Conservation (phyloP, 495 filamentous ascomycete genomes). For the Penicillium waksmanii region DNA sequence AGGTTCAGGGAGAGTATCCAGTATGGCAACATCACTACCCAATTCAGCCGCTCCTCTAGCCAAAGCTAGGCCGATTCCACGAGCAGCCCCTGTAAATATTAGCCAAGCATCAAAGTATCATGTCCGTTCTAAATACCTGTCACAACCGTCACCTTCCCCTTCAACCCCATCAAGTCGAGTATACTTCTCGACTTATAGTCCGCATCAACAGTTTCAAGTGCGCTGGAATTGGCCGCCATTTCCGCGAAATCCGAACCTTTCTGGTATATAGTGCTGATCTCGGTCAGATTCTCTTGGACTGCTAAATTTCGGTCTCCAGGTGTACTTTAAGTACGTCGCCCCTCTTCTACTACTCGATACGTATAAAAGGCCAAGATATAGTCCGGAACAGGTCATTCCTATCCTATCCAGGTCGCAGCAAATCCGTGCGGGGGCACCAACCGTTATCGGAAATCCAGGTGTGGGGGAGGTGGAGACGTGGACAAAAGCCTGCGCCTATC, state of each 20-base stretch:
- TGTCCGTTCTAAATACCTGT: neutral
- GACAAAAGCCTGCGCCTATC: neutral
- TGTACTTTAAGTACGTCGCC: too few relatives aligned
- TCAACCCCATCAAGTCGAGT: neutral
- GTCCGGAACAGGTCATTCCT: too few relatives aligned
- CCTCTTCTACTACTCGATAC: too few relatives aligned
- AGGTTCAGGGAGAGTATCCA: neutral
- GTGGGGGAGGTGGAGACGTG: neutral
- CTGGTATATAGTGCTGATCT: too few relatives aligned
- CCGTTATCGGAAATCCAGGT: neutral
- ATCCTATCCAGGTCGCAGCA: too few relatives aligned
- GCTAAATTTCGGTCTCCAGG: too few relatives aligned
- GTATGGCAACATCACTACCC: slow-evolving; percentile 45
- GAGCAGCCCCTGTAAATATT: neutral
- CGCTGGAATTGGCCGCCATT: neutral
- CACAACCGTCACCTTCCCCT: neutral
- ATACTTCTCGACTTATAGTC: neutral
- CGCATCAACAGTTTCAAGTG: neutral
- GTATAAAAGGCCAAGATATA: too few relatives aligned
- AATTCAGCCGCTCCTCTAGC: slow-evolving; percentile 45
- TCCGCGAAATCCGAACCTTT: neutral
- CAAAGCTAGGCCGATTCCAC: slow-evolving; percentile 19
- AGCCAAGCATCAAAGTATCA: neutral
- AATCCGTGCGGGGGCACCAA: neutral
- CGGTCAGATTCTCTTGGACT: too few relatives aligned